phyloP scores from a whole-genome alignment of 1,139 yeast species.

The Scheffersomyces cryptocercus region DNA sequence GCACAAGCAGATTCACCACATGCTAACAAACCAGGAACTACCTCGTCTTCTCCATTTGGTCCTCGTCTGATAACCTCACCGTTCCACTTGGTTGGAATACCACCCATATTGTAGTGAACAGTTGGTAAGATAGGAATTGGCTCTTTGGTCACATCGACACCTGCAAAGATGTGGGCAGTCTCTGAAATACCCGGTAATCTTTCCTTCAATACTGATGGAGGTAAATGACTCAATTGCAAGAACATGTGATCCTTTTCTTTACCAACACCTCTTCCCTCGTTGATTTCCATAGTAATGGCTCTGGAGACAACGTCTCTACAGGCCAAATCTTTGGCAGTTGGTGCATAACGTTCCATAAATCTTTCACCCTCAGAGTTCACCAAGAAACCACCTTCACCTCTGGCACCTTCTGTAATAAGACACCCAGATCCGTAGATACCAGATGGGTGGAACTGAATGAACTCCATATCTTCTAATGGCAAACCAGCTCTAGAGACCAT shows the following conservation, averaged over 20 bases:
- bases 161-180: constrained; percentile 96
- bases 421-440: constrained; percentile 99
- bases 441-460: constrained; percentile 97
- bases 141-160: constrained; percentile 97
- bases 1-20: constrained; percentile 99
- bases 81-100: constrained; percentile 95
- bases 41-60: constrained; percentile 83
- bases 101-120: constrained; percentile 99
- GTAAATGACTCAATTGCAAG: constrained; percentile 90
- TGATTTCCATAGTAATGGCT: constrained; percentile 95
- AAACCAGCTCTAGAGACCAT: constrained; percentile 97
- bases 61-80: constrained; percentile 88
- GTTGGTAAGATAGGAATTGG: constrained; percentile 98
- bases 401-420: constrained; percentile 95
- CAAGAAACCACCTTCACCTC: constrained; percentile 98
- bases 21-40: constrained; percentile 89
- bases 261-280: constrained; percentile 98
- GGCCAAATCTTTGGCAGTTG: constrained; percentile 95
- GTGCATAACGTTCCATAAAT: constrained; percentile 98
- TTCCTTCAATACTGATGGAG: constrained; percentile 85
- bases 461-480: constrained; percentile 94
- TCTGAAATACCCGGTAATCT: constrained; percentile 98
- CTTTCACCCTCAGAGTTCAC: constrained; percentile 96
- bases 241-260: constrained; percentile 89
- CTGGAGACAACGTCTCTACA: constrained; percentile 97